Evolutionary conservation across 345 rosid species (phyloP), one percentile per base, ranked within the genome.

Genomic region (Murraya koenigii): DNA sequence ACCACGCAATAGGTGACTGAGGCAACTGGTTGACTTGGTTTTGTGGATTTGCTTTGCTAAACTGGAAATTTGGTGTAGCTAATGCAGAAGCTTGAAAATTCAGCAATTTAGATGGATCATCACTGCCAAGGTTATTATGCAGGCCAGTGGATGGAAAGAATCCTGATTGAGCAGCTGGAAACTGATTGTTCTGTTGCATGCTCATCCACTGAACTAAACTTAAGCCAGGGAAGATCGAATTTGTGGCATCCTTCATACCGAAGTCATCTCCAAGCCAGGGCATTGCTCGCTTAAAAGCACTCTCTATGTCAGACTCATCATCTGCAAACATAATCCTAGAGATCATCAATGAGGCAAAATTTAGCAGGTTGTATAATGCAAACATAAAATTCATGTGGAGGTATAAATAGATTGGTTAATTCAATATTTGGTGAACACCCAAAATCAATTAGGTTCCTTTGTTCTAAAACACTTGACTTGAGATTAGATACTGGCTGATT

Each of bases 201-300:
- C 91, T 93, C 99, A 95, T 95, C 99, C 99, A 95, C 82, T 93
- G 99, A 75, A 91, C 96, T 64, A 95, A 85, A 82, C 96, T 95
- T 85, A 93, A 80, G 72, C 98, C 96, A 69, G 99, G 98, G 77
- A 93, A 92, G 73, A 90, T 83, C 1, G 97, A 90, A 87, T 83
- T 91, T 49, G 88, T 88, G 0, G 91, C 74, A 75, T 93, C 99
- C 87, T 92, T 95, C 93, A 91, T 85, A 59, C 97, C 97, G 81
- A 88, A 86, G 0, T 93, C 99, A 80, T 95, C 99, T 76, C 97
- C 99, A 76, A 93, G 91, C 99, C 99, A 95, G 7, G 97, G 98
- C 97, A 93, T 87, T 25, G 92, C 93, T 84, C 95, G 87, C 86
- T 88, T 95, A 84, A 95, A 93, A 80, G 96, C 94, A 77, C 89